phyloP scores from a whole-genome alignment of 306 rosid genomes.

The Medicago ruthenica region DNA sequence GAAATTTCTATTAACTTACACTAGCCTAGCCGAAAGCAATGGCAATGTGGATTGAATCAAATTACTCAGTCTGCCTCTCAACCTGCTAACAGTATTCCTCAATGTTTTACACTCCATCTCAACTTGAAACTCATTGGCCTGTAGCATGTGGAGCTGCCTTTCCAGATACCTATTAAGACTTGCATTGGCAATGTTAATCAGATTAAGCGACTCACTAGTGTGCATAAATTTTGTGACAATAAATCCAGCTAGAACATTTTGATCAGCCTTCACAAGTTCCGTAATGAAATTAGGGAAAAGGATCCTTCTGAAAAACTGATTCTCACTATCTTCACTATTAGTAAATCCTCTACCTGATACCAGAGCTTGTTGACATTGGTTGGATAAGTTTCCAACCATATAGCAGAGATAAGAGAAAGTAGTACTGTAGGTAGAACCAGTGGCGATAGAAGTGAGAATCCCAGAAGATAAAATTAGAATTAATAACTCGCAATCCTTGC shows the following conservation, averaged over 20 bases:
- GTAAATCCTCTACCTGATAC: conserved; percentile 49
- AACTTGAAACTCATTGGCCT: conserved; percentile 47
- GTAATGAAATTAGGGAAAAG: conserved; percentile 73
- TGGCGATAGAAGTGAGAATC: conserved; percentile 52
- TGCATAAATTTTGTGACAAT: conserved; percentile 81
- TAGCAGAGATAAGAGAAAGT: conserved; percentile 76
- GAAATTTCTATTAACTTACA: conserved; percentile 37
- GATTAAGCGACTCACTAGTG: conserved; percentile 69
- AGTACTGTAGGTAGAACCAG: conserved; percentile 59
- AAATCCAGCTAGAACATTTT: conserved; percentile 83
- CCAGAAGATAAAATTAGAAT: conserved; percentile 77
- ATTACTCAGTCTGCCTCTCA: conserved; percentile 62
- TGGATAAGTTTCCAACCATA: conserved; percentile 76
- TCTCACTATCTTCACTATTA: conserved; percentile 46
- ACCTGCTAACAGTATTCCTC: conserved; percentile 57
- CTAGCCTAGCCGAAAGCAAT: conserved; percentile 43
- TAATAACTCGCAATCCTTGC: conserved; percentile 66
- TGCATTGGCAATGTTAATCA: conserved; percentile 70
- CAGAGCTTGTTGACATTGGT: conserved; percentile 60
- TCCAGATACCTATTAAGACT: conserved; percentile 72
- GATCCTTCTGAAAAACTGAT: conserved; percentile 57
- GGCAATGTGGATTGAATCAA: conserved; percentile 62
- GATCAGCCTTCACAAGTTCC: conserved; percentile 89
- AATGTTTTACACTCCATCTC: conserved; percentile 57
- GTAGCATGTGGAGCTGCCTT: conserved; percentile 66